Conservation (phyloP, 768 basidiomycete species). For the Suillus variegatus region DNA sequence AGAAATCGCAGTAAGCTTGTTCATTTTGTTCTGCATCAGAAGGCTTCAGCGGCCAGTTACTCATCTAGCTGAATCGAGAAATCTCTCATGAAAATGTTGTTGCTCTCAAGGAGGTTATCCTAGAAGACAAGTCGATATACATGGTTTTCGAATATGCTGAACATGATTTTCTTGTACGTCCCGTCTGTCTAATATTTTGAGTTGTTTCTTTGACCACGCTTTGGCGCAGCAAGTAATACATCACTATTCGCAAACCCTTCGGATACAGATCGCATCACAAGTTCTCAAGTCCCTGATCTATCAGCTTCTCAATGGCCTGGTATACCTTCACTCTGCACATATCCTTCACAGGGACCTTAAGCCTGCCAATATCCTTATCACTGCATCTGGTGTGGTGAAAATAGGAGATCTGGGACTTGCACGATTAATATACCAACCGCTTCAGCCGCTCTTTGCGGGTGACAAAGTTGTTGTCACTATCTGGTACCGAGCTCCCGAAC, state of each 20-base stretch:
- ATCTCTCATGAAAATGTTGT: constrained; percentile 91
- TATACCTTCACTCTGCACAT: constrained; percentile 93
- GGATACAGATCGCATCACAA: constrained; percentile 68
- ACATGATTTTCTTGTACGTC: constrained; percentile 91
- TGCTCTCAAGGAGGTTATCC: constrained; percentile 88
- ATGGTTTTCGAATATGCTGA: constrained; percentile 99
- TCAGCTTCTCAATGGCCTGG: constrained; percentile 91
- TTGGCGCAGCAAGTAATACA: constrained; percentile 90
- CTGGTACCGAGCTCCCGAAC: constrained; percentile 98
- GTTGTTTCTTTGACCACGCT: background rate
- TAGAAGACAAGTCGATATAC: constrained; percentile 98
- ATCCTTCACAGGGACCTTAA: constrained; percentile 98
- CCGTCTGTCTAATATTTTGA: background rate
- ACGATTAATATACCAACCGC: constrained; percentile 84
- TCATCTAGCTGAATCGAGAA: constrained; percentile 77
- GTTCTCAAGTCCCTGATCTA: constrained; percentile 93
- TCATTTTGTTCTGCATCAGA: background rate
- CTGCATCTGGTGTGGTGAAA: constrained; percentile 84
- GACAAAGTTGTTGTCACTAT: constrained; percentile 99
- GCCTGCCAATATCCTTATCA: constrained; percentile 98
- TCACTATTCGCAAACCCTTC: constrained; percentile 90
- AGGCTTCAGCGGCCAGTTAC: background rate
- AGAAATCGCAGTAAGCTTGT: constrained; percentile 82
- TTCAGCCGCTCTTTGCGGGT: constrained; percentile 88
- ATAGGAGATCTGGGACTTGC: constrained; percentile 98